Conservation (phyloP, 2,329 filamentous ascomycete species). For the Calonectria pseudoreteaudii region DNA sequence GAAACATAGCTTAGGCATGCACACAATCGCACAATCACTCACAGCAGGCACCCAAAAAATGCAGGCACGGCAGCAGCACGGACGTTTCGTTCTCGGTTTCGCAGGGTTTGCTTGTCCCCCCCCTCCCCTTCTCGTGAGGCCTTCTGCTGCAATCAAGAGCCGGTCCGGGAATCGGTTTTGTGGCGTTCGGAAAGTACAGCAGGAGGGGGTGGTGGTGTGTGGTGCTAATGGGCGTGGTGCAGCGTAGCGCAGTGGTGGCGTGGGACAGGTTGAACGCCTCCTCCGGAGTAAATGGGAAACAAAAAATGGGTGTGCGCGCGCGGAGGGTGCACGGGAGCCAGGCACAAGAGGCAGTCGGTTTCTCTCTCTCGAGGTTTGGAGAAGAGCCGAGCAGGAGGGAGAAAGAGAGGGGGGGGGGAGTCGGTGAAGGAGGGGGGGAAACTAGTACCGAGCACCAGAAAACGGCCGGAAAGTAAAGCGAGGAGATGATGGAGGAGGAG, state of each 20-base stretch:
- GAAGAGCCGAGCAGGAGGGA: background rate
- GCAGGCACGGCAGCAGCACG: background rate
- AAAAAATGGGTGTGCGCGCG: background rate
- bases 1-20: background rate
- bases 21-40: background rate
- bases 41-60: background rate
- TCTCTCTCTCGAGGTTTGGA: background rate
- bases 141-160: background rate
- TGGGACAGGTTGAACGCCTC: background rate
- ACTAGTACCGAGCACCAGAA: background rate
- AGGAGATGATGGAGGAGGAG: background rate
- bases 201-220: background rate
- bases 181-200: conserved; percentile 10
- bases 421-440: conserved; percentile 16
- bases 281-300: background rate
- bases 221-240: background rate
- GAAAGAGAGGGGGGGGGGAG: background rate
- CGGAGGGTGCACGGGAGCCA: conserved; percentile 1
- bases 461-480: background rate
- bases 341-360: conserved; percentile 6
- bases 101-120: background rate
- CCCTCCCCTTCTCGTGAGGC: background rate
- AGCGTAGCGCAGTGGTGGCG: background rate
- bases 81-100: conserved; percentile 1
- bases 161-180: conserved; percentile 12